Base-by-base conservation (phyloP, 1,139 yeast species). In the Blastobotrys ciferrii region DNA sequence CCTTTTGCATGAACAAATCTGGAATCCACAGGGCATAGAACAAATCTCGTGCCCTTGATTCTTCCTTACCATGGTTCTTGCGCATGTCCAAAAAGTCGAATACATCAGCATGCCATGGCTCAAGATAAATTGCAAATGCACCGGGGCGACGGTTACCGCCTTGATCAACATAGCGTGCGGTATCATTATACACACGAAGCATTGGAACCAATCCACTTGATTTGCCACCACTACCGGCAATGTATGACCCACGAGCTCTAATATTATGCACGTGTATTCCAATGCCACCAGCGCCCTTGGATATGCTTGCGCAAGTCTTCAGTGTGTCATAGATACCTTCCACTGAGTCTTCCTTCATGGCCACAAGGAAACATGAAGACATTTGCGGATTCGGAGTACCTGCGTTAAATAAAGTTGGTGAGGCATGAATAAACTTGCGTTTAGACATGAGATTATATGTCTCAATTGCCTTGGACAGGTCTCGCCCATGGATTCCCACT, bases 131-230 rank as follows among this genome's bases (percentile, higher is more conserved):
- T 17, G 92, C 91, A 64, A 86, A 81, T 3, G 94, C 94, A 54
- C 95, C 94, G 0, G 95, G 94, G 61, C 95, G 75, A 63, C 84
- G 84, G 70, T 84, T 85, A 53, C 94, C 94, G 61, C 94, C 94
- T 70, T 86, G 95, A 59, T 85, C 94, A 31, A 85, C 94, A 61
- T 84, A 86, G 61, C 94, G 73, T n/a, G 92, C 92, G 48, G 92
- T 84, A 64, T 84, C 83, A 71, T 86, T 85, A 71, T 80, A 86
- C 15, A 86, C 92, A 58, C 91, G 75, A 45, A 85, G 76, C 94
- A 86, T 85, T 15, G 95, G 94, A 51, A 85, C 83, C 47, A 86
- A 72, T 45, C 95, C 95, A 54, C 80, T 83, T 7, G 91, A 83
- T 17, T 82, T 76, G 56, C 92, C 94, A 58, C 82, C 82, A 5